These are phyloP conservation scores for Truncatella angustata DNA, from an alignment of 2,329 filamentous ascomycete genomes.

Conservation along the genomic window DNA sequence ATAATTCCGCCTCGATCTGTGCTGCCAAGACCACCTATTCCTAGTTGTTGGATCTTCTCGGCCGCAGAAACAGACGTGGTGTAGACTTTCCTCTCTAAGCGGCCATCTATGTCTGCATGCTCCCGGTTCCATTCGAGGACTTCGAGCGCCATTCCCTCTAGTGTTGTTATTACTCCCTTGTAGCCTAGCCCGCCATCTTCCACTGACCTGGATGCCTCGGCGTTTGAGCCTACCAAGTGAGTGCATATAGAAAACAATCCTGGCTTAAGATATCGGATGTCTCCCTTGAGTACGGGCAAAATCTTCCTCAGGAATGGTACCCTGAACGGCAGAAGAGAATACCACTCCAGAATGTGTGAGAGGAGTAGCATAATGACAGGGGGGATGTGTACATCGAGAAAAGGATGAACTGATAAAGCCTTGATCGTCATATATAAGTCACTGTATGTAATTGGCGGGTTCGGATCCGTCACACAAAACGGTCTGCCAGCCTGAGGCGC, in stretches of 20 bases:
- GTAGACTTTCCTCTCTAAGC: conserved; percentile 26
- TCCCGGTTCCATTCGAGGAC: conserved; percentile 41
- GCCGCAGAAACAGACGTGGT: conserved; percentile 37
- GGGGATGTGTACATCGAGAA: conserved; percentile 28
- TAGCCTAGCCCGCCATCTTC: conserved; percentile 38
- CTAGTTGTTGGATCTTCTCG: conserved; percentile 33
- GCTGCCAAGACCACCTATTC: neutral
- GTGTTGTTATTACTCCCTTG: conserved; percentile 34
- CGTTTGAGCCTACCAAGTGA: conserved; percentile 35
- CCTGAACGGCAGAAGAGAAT: conserved; percentile 28
- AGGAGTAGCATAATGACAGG: conserved; percentile 35
- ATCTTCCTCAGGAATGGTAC: conserved; percentile 25
- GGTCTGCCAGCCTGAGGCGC: conserved; percentile 32
- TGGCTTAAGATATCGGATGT: conserved; percentile 35
- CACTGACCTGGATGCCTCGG: conserved; percentile 28
- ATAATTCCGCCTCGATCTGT: neutral
- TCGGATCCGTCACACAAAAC: conserved; percentile 41
- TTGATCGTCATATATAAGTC: conserved; percentile 34
- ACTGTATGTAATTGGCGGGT: conserved; percentile 35
- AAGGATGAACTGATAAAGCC: conserved; percentile 33
- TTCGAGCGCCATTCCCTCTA: conserved; percentile 38
- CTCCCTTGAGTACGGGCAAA: conserved; percentile 31
- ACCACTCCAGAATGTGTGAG: conserved; percentile 35
- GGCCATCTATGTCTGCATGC: conserved; percentile 20
- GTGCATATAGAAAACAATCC: conserved; percentile 39